These are phyloP conservation scores for Fusarium falciforme DNA, from an alignment of 2,329 filamentous ascomycete species.

Conservation along the genomic window DNA sequence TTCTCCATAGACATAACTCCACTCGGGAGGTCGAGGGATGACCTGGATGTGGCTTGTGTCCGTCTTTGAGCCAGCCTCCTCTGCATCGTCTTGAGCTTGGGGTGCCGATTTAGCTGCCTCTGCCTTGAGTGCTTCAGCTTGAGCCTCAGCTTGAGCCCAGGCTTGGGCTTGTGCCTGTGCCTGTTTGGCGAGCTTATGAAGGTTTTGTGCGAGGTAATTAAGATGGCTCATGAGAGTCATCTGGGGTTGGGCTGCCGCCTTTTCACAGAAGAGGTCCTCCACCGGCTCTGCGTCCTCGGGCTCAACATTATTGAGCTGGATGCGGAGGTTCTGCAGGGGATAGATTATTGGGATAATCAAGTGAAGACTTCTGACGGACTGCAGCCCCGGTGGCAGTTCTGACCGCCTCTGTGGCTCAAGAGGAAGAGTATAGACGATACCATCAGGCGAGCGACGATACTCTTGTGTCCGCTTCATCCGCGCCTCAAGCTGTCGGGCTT, in stretches of 20 bases:
- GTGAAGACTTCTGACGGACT: constrained; percentile 71
- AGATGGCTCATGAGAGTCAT: constrained; percentile 78
- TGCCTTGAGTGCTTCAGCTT: constrained; percentile 29
- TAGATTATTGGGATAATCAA: constrained; percentile 78
- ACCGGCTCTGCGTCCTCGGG: constrained; percentile 70
- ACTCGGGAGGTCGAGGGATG: constrained; percentile 83
- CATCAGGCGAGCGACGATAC: constrained; percentile 77
- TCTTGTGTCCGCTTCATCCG: constrained; percentile 75
- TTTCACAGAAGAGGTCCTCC: constrained; percentile 73
- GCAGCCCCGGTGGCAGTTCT: constrained; percentile 71
- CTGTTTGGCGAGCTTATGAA: constrained; percentile 74
- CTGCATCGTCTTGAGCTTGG: constrained; percentile 2
- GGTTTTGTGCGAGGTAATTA: constrained; percentile 79
- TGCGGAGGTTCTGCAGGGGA: constrained; percentile 74
- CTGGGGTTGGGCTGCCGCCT: constrained; percentile 65
- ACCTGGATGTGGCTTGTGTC: constrained; percentile 74
- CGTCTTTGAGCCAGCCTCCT: constrained; percentile 7
- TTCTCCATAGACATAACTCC: constrained; percentile 62
- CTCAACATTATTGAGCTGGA: constrained; percentile 74
- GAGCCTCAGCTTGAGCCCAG: constrained; percentile 46
- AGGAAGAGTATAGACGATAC: constrained; percentile 76
- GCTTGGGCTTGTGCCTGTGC: constrained; percentile 49
- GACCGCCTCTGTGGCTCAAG: constrained; percentile 72
- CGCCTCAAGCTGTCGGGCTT: constrained; percentile 79
- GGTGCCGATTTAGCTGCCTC: constrained; percentile 23